Percentiles rank a stretch among this genome's conserved stretches.
phyloP scores from a whole-genome alignment of 805 yeast species.

The Suhomyces prunicola region DNA sequence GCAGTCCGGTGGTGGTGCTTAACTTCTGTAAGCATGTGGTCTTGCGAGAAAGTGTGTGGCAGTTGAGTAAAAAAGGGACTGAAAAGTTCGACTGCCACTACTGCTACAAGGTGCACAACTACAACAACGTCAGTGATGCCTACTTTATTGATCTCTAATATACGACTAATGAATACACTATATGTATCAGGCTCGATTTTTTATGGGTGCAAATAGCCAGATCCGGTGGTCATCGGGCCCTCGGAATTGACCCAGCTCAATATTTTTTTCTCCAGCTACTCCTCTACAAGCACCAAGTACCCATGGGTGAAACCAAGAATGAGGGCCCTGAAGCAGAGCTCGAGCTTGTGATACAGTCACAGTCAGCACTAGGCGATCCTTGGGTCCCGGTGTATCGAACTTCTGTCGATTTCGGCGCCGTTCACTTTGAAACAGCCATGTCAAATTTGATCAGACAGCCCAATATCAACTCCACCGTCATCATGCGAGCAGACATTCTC shows the following conservation, averaged over 20 bases:
- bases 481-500: conserved; percentile 81
- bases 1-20: conserved; percentile 41
- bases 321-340: neutral
- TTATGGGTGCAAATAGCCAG: neutral
- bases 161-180: neutral
- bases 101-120: conserved; percentile 43
- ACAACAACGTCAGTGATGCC: conserved; percentile 38
- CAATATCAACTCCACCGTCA: conserved; percentile 87
- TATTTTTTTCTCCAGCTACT: neutral
- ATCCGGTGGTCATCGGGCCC: neutral
- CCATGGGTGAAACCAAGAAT: neutral
- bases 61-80: conserved; percentile 35
- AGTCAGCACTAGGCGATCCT: conserved; percentile 50
- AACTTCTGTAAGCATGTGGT: conserved; percentile 42
- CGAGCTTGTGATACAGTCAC: neutral
- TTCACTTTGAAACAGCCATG: conserved; percentile 75
- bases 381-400: conserved; percentile 63
- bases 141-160: conserved; percentile 35
- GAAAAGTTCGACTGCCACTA: conserved; percentile 44
- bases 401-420: conserved; percentile 45
- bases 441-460: conserved; percentile 76
- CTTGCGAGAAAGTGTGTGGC: conserved; percentile 40
- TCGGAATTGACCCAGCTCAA: neutral
- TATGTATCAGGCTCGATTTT: too few species aligned
- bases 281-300: neutral